Conservation (phyloP, 1,284 basidiomycete genomes). For the Pseudozyma thailandica region DNA sequence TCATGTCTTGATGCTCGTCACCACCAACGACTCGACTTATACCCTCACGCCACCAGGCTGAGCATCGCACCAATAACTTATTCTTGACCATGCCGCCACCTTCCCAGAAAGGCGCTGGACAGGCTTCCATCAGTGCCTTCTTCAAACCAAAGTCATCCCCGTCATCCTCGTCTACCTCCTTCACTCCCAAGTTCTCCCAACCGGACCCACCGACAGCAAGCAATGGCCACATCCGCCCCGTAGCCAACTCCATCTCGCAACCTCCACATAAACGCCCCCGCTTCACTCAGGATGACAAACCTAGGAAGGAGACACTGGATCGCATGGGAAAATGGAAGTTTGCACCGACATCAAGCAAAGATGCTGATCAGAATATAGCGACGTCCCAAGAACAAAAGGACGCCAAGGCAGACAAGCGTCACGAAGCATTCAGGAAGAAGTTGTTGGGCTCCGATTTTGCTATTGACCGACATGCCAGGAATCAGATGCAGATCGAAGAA, state of each 20-base stretch:
- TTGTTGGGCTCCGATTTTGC: slow-evolving; percentile 37
- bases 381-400: slow-evolving; percentile 5
- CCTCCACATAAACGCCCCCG: slow-evolving; percentile 28
- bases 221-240: slow-evolving; percentile 7
- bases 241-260: slow-evolving; percentile 12
- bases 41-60: neutral
- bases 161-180: neutral
- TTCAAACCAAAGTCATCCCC: slow-evolving; percentile 43
- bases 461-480: slow-evolving; percentile 30
- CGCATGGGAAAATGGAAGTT: slow-evolving; percentile 46
- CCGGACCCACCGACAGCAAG: slow-evolving; percentile 10
- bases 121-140: slow-evolving; percentile 52
- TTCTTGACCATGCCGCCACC: slow-evolving; percentile 16
- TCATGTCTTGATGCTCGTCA: neutral
- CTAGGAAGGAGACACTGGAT: slow-evolving; percentile 31
- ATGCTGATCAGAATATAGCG: neutral
- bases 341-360: neutral
- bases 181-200: slow-evolving; percentile 38
- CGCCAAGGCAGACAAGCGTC: slow-evolving; percentile 11
- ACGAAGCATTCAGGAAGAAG: slow-evolving; percentile 32
- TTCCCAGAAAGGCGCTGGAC: slow-evolving; percentile 20
- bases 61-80: neutral
- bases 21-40: neutral
- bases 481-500: slow-evolving; percentile 34
- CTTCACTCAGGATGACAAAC: slow-evolving; percentile 18